These are phyloP conservation scores for Vigna unguiculata DNA, from an alignment of 306 rosid genomes.

Conservation along the genomic window DNA sequence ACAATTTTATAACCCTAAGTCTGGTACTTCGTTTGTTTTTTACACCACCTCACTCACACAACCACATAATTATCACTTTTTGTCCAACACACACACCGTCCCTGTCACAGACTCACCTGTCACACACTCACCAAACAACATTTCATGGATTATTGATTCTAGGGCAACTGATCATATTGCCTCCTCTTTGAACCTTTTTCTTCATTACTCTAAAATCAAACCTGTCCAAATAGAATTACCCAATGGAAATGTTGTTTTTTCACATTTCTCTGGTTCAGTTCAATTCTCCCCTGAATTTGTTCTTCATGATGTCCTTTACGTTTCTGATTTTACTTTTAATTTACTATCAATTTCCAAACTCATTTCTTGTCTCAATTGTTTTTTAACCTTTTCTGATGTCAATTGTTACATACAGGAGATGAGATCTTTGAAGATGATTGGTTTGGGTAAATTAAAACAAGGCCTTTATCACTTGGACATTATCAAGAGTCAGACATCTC, in stretches of 20 bases:
- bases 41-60: not conserved
- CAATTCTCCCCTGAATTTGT: not conserved
- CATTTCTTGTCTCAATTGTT: not conserved
- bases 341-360: not conserved
- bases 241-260: not conserved
- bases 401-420: not conserved
- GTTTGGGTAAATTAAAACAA: constrained; percentile 2
- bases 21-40: not conserved
- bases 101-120: not conserved
- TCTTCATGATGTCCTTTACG: not conserved
- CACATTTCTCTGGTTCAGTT: not conserved
- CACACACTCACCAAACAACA: not conserved
- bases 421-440: not conserved
- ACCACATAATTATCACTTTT: not conserved
- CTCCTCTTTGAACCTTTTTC: not conserved
- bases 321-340: not conserved
- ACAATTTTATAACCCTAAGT: not conserved
- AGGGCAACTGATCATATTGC: not conserved
- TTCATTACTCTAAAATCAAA: no score
- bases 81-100: not conserved
- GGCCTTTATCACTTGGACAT: not conserved
- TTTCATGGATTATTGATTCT: not conserved
- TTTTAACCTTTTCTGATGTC: not conserved
- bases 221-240: not conserved
- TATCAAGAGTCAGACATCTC: no score